A percentile compares a stretch with the other conserved stretches of the same genome.
These are phyloP conservation scores for Chlamydomonas schloesseri DNA, from an alignment of 139 green algal genomes.

Conservation along the genomic window DNA sequence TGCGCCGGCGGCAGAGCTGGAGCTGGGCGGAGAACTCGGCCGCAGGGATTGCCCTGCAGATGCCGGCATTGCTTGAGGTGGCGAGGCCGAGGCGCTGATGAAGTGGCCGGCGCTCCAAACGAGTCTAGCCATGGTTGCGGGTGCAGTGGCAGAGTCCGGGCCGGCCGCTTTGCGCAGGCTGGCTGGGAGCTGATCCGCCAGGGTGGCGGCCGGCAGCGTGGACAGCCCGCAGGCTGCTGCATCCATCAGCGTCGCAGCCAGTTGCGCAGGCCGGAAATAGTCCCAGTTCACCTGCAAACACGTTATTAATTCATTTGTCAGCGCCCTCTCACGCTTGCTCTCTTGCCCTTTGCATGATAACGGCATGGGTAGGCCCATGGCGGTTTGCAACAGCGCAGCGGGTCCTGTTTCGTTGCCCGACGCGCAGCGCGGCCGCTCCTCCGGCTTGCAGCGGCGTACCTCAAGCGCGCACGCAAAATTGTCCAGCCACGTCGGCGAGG, in stretches of 20 bases:
- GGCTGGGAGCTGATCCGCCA: neutral
- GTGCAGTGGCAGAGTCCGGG: neutral
- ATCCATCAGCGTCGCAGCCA: conserved; percentile 12
- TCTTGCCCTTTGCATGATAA: no score
- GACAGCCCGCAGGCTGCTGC: conserved; percentile 2
- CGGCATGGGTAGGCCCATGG: no score
- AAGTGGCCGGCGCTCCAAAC: conserved; percentile 22
- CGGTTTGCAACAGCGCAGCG: no score
- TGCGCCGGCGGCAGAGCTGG: no score
- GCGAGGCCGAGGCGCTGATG: neutral
- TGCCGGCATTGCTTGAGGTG: no score
- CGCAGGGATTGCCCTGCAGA: no score
- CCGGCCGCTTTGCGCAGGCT: neutral
- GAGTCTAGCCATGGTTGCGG: neutral
- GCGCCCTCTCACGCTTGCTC: no score
- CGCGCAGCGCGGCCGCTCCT: no score
- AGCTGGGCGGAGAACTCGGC: no score
- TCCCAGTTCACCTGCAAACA: conserved; percentile 1
- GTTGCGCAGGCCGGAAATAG: conserved; percentile 9
- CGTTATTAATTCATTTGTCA: no score
- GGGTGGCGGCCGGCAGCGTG: neutral
- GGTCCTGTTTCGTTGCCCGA: no score
- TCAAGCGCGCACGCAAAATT: neutral
- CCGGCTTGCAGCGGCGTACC: no score
- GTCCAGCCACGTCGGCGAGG: neutral